Conservation (phyloP, 768 basidiomycete genomes). For the Mycena maculata region DNA sequence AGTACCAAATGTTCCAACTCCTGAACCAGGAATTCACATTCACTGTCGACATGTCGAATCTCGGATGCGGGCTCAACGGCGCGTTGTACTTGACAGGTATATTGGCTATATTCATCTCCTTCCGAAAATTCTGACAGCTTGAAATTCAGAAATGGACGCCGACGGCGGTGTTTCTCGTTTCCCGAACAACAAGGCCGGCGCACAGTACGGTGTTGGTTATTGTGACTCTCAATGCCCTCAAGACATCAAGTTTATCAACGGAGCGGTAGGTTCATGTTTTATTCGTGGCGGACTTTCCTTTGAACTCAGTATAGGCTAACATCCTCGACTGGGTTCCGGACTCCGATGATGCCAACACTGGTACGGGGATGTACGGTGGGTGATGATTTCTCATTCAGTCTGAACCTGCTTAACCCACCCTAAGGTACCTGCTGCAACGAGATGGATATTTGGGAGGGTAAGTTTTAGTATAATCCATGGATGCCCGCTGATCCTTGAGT, state of each 20-base stretch:
- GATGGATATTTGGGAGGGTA: slow-evolving; percentile 26
- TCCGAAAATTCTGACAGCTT: too few species aligned
- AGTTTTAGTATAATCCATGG: not conserved
- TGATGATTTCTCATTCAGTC: not conserved
- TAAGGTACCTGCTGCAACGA: slow-evolving; percentile 32
- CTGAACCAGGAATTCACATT: slow-evolving; percentile 68
- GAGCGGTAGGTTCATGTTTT: slow-evolving; percentile 30
- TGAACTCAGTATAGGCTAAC: slow-evolving; percentile 4
- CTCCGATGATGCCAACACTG: slow-evolving; percentile 45
- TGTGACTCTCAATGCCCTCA: slow-evolving; percentile 73
- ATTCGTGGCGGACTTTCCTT: too few species aligned
- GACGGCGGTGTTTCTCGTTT: slow-evolving; percentile 14
- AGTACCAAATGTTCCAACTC: slow-evolving; percentile 64
- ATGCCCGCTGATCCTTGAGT: not conserved
- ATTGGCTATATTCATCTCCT: too few species aligned
- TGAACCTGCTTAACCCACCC: too few species aligned
- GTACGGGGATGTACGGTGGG: slow-evolving; percentile 33
- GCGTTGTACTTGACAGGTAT: not conserved
- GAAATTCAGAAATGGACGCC: slow-evolving; percentile 6
- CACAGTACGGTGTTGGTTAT: slow-evolving; percentile 71
- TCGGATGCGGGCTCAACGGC: slow-evolving; percentile 5
- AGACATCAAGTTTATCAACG: slow-evolving; percentile 73
- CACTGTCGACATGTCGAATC: slow-evolving; percentile 50
- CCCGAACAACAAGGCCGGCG: slow-evolving; percentile 47
- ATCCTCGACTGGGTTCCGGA: slow-evolving; percentile 14